Conservation (phyloP, 768 basidiomycete genomes). For the Cyathus striatus region DNA sequence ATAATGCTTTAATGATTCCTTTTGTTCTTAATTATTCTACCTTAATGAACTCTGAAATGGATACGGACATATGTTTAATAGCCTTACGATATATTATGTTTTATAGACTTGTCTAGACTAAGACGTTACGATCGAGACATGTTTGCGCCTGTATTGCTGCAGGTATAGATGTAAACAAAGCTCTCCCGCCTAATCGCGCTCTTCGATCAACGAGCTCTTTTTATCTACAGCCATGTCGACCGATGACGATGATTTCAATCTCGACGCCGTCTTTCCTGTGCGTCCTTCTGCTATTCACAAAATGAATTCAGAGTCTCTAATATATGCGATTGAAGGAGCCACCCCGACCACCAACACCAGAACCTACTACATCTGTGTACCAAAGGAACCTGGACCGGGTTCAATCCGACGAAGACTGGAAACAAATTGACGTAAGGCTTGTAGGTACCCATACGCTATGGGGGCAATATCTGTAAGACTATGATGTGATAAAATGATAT, state of each 20-base stretch:
- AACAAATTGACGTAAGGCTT: slow-evolving; percentile 54
- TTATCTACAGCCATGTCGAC: slow-evolving; percentile 8
- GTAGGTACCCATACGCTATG: slow-evolving; percentile 80
- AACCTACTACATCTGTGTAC: slow-evolving; percentile 50
- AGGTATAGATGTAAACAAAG: no score
- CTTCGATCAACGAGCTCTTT: neutral
- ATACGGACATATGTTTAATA: no score
- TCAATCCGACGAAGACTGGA: slow-evolving; percentile 19
- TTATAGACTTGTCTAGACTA: no score
- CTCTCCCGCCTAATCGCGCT: no score
- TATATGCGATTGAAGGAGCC: slow-evolving; percentile 51
- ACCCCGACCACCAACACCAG: slow-evolving; percentile 61
- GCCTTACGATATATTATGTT: no score
- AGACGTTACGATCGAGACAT: no score
- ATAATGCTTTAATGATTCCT: neutral
- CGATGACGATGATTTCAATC: slow-evolving; percentile 26
- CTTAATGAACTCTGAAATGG: no score
- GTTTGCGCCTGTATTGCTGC: no score
- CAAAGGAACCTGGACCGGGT: slow-evolving; percentile 5
- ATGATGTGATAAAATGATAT: neutral
- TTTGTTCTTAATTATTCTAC: no score
- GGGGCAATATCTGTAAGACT: slow-evolving; percentile 69
- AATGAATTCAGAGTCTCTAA: neutral
- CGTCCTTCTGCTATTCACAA: slow-evolving; percentile 8
- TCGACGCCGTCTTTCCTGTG: slow-evolving; percentile 50